Conservation (phyloP, 176 grass and related monocot species). For the Rhynchospora pubera region DNA sequence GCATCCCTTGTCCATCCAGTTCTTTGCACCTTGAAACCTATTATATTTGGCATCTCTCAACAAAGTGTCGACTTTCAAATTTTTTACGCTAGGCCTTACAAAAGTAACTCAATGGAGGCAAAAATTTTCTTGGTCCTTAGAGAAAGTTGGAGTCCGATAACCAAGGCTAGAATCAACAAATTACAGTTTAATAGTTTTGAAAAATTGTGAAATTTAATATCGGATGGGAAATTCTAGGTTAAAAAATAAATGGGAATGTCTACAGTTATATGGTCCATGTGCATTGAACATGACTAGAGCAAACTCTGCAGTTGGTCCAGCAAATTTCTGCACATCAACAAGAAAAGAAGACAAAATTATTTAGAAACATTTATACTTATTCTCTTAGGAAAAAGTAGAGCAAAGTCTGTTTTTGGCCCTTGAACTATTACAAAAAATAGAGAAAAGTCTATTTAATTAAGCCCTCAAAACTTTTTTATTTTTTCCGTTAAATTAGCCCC, state of each 20-base stretch:
- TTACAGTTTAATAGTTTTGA: background rate
- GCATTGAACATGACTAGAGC: conserved; percentile 76
- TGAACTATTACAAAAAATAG: no score
- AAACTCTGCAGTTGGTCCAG: conserved; percentile 44
- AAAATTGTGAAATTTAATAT: background rate
- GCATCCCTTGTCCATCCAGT: conserved; percentile 93
- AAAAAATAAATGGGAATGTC: background rate
- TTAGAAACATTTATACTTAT: conserved; percentile 6
- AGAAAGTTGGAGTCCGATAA: background rate
- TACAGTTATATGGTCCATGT: conserved; percentile 78
- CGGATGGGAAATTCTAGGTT: background rate
- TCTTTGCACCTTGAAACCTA: conserved; percentile 70
- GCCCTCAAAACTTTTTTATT: no score
- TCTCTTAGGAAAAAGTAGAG: conserved; percentile 9
- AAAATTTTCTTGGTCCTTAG: background rate
- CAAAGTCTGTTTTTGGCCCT: no score
- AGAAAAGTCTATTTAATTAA: no score
- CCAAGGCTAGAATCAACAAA: background rate
- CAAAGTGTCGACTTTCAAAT: background rate
- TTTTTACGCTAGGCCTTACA: background rate
- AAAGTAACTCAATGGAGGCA: background rate
- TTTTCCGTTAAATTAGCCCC: no score
- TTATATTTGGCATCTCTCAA: background rate
- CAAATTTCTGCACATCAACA: conserved; percentile 42
- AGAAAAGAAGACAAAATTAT: conserved; percentile 20